Percentiles rank a stretch among this genome's conserved stretches.
These are phyloP conservation scores for Ceratocystis alfenasii DNA, from an alignment of 2,329 filamentous ascomycete genomes.

Conservation along the genomic window DNA sequence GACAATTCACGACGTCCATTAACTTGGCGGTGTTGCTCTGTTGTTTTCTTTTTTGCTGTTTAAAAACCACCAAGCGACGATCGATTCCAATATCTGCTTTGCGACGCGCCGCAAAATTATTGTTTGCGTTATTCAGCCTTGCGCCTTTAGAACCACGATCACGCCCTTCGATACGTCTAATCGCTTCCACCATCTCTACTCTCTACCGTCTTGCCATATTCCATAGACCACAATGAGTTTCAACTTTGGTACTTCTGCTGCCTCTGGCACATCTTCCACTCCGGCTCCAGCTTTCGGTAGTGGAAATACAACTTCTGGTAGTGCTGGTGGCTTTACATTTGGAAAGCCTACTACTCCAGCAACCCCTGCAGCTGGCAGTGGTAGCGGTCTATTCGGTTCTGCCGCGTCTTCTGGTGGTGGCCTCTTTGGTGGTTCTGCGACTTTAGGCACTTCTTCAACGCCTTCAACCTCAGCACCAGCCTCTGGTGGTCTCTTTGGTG, in stretches of 20 bases:
- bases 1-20: neutral
- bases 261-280: neutral
- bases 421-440: slow-evolving; percentile 24
- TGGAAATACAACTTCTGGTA: slow-evolving; percentile 24
- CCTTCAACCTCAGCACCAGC: slow-evolving; percentile 31
- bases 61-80: neutral
- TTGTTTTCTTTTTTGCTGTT: neutral
- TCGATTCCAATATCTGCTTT: neutral
- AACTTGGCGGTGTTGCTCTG: neutral
- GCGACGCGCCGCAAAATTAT: slow-evolving; percentile 3
- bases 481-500: slow-evolving; percentile 34
- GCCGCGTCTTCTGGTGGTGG: slow-evolving; percentile 10
- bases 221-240: slow-evolving; percentile 31
- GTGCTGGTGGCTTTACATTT: slow-evolving; percentile 27
- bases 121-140: slow-evolving; percentile 15
- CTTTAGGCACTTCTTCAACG: slow-evolving; percentile 26
- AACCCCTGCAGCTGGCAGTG: slow-evolving; percentile 9
- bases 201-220: neutral
- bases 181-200: neutral
- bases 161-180: neutral
- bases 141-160: slow-evolving; percentile 10
- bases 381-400: slow-evolving; percentile 22
- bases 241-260: slow-evolving; percentile 32
- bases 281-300: slow-evolving; percentile 27
- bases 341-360: slow-evolving; percentile 22